Conservation (phyloP, 768 basidiomycete genomes). For the Rhodotorula taiwanensis region DNA sequence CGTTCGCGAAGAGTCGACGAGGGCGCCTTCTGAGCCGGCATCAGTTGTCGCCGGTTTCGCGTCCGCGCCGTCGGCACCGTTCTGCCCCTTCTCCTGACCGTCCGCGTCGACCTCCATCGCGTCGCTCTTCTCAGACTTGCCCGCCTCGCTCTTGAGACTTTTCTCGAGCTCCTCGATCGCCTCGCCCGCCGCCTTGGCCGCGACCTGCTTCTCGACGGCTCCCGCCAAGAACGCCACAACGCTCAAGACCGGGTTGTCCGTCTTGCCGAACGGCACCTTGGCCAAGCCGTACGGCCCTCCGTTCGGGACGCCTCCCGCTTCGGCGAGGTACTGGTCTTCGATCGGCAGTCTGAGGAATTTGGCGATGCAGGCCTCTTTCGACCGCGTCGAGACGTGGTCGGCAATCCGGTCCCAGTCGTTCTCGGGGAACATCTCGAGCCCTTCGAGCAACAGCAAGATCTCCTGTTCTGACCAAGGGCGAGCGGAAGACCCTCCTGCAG, state of each 20-base stretch:
- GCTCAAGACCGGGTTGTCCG: slow-evolving; percentile 97
- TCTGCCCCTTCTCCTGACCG: background rate
- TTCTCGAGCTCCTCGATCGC: slow-evolving; percentile 58
- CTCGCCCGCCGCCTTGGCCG: slow-evolving; percentile 85
- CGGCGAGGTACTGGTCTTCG: slow-evolving; percentile 77
- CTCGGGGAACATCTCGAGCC: slow-evolving; percentile 85
- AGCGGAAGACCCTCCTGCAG: background rate
- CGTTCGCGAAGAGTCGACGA: slow-evolving; percentile 15
- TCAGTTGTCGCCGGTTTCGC: slow-evolving; percentile 44
- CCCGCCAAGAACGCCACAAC: slow-evolving; percentile 89
- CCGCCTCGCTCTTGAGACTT: slow-evolving; percentile 25
- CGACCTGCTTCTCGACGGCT: slow-evolving; percentile 80
- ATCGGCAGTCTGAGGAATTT: slow-evolving; percentile 94
- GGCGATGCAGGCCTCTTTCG: slow-evolving; percentile 88
- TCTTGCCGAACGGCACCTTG: slow-evolving; percentile 69
- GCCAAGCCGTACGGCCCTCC: slow-evolving; percentile 56
- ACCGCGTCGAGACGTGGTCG: slow-evolving; percentile 84
- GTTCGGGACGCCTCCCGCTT: slow-evolving; percentile 66
- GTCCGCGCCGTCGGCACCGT: slow-evolving; percentile 47
- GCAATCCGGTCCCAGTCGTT: slow-evolving; percentile 93
- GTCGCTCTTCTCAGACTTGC: slow-evolving; percentile 13
- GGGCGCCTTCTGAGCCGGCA: background rate
- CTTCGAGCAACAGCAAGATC: slow-evolving; percentile 79
- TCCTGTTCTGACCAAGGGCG: slow-evolving; percentile 82
- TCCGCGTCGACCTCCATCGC: slow-evolving; percentile 13